A percentile compares a stretch with the other conserved stretches of the same genome.
Conservation (phyloP, 164 flowering plant species). For the Magnolia officinalis region DNA sequence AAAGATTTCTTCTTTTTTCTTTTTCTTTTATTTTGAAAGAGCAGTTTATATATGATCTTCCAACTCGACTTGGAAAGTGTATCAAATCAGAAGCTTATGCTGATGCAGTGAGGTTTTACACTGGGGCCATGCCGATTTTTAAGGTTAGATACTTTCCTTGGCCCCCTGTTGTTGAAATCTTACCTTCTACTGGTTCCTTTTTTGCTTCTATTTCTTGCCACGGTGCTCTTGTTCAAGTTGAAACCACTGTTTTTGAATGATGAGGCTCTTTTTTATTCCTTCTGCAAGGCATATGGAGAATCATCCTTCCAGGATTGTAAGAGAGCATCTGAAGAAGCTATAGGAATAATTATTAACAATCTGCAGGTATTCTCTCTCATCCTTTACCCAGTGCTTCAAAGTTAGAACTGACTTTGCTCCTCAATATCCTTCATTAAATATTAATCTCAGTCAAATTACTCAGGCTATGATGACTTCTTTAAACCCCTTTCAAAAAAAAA, state of each 20-base stretch:
- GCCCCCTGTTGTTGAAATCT: background rate
- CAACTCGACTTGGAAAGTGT: constrained; percentile 84
- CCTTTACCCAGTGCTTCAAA: background rate
- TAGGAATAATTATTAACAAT: constrained; percentile 50
- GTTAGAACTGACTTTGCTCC: background rate
- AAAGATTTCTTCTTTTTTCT: constrained; percentile 28
- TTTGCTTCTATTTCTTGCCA: background rate
- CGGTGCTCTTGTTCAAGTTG: background rate
- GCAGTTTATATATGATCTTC: constrained; percentile 98
- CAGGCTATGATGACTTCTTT: no score
- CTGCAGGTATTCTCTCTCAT: constrained; percentile 52
- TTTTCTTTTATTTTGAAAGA: constrained; percentile 32
- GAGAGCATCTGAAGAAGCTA: constrained; percentile 88
- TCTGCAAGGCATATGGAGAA: constrained; percentile 80
- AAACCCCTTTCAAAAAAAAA: no score
- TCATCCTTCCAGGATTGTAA: constrained; percentile 95
- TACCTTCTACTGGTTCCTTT: background rate
- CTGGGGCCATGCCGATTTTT: constrained; percentile 95
- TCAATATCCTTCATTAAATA: no score
- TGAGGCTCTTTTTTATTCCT: constrained; percentile 8
- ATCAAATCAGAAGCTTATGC: constrained; percentile 93
- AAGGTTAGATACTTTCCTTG: constrained; percentile 45
- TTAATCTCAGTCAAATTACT: no score
- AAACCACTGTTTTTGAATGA: background rate
- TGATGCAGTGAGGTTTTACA: constrained; percentile 86